These are phyloP conservation scores for Bocquillonia castaneifolia DNA, from an alignment of 441 rosid species.

Conservation along the genomic window DNA sequence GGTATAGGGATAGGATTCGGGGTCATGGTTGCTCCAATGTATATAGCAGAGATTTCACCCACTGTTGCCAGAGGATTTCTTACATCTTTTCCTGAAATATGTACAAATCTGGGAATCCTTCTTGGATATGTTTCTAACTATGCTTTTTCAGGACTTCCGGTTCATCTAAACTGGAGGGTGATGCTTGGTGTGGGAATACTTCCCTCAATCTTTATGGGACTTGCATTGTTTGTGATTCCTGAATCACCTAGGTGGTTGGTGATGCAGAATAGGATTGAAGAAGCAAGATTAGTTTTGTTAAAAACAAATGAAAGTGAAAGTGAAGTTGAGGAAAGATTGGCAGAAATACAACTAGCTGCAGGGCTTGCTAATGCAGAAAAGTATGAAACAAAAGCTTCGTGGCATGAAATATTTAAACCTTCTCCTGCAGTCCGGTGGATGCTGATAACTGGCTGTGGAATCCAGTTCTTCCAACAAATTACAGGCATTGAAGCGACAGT, in stretches of 20 bases:
- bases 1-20: slow-evolving; percentile 82
- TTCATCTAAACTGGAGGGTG: slow-evolving; percentile 68
- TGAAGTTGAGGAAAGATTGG: slow-evolving; percentile 69
- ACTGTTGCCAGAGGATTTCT: slow-evolving; percentile 57
- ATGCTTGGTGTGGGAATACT: slow-evolving; percentile 86
- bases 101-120: slow-evolving; percentile 71
- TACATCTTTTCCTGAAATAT: slow-evolving; percentile 81
- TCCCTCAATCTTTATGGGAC: slow-evolving; percentile 65
- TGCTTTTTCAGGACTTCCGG: slow-evolving; percentile 63
- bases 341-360: slow-evolving; percentile 71
- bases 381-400: slow-evolving; percentile 41
- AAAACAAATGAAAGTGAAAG: slow-evolving; percentile 60
- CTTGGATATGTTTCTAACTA: slow-evolving; percentile 89
- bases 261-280: slow-evolving; percentile 61
- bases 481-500: slow-evolving; percentile 83
- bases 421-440: slow-evolving; percentile 58
- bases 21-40: slow-evolving; percentile 80
- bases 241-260: slow-evolving; percentile 93
- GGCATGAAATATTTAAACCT: slow-evolving; percentile 67
- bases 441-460: slow-evolving; percentile 77
- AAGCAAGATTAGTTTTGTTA: slow-evolving; percentile 58
- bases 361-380: slow-evolving; percentile 29
- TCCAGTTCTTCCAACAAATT: slow-evolving; percentile 83
- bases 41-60: slow-evolving; percentile 84
- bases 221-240: slow-evolving; percentile 72